These are phyloP conservation scores for Psilocybe azurescens DNA, from an alignment of 768 basidiomycete genomes.

Conservation along the genomic window DNA sequence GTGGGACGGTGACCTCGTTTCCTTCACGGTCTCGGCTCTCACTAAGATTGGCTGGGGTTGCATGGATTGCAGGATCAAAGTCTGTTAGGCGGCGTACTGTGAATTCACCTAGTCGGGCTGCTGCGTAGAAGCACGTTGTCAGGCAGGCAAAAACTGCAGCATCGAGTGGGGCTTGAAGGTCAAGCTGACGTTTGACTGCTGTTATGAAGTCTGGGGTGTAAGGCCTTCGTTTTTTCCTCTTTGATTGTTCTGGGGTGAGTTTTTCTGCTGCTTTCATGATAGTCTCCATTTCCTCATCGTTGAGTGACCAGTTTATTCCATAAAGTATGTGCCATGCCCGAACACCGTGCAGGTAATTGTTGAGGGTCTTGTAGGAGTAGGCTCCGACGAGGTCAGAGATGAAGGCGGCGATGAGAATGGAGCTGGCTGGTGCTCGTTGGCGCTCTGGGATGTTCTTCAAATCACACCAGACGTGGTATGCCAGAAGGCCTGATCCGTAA, in stretches of 20 bases:
- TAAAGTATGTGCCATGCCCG: slow-evolving; percentile 55
- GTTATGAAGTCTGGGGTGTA: slow-evolving; percentile 32
- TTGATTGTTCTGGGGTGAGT: slow-evolving; percentile 35
- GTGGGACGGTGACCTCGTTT: slow-evolving; percentile 27
- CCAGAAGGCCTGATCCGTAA: slow-evolving; percentile 28
- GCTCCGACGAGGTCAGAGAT: slow-evolving; percentile 35
- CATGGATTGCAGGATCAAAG: slow-evolving; percentile 35
- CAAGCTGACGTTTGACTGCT: slow-evolving; percentile 23
- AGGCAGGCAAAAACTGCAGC: slow-evolving; percentile 42
- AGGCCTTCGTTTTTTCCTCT: slow-evolving; percentile 32
- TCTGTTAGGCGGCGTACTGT: slow-evolving; percentile 33
- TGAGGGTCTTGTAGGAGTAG: slow-evolving; percentile 35
- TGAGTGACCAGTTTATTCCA: slow-evolving; percentile 33
- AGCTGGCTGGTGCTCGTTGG: slow-evolving; percentile 30
- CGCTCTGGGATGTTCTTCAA: slow-evolving; percentile 32
- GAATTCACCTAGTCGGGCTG: slow-evolving; percentile 41
- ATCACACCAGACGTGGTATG: slow-evolving; percentile 48
- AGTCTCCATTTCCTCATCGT: slow-evolving; percentile 29
- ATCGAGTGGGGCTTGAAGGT: slow-evolving; percentile 34
- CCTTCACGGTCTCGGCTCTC: no score
- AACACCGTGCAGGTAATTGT: slow-evolving; percentile 43
- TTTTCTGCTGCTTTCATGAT: slow-evolving; percentile 34
- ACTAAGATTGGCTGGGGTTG: slow-evolving; percentile 7
- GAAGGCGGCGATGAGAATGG: slow-evolving; percentile 32
- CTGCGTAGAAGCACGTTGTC: slow-evolving; percentile 41